Base-by-base conservation (phyloP, 371 early-diverging fungal genomes). In the Dichotomocladium elegans region DNA sequence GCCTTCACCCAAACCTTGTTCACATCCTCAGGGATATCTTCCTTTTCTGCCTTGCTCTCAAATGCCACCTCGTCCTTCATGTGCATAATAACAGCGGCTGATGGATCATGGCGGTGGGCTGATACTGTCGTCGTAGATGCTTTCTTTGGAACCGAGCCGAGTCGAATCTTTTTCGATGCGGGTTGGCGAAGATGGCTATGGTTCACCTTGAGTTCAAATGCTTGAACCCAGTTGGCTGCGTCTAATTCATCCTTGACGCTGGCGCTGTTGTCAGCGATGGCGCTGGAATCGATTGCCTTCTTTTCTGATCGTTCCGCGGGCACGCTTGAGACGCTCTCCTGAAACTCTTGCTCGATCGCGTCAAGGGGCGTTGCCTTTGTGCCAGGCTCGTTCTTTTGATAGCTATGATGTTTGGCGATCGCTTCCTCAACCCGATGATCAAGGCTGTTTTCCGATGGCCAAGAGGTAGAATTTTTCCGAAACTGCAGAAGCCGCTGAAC, bases 181-280 rank as follows among this genome's bases (percentile, higher is more conserved):
- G 46, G 17, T 37, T 37, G 37, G 26, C 56, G 47, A 12, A 43
- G 25, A 24, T 46, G 47, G 31, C 53, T 41, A 0, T 59, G 42
- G 26, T 33, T 28, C 6, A 53, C 46, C 29, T 59, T 59, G 25
- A 53, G 42, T n/a, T 59, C 59, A 44, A 59, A 59, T n/a, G 59
- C 53, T 47, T 59, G 49, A 11, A 53, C 48, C 59, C 59, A 59
- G 9, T 41, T 40, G 27, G 24, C 42, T 3, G 52, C 52, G 26
- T 41, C 52, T 14, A 51, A 8, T 28, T 53, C 37, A 15, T 44
- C 25, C 14, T 50, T 24, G 11, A 43, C 27, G 34, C 35, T 35
- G 24, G 29, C 9, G 35, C 11, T 11, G 19, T 48, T 34, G 11
- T 19, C 22, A n/a, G n/a, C n/a, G n/a, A n/a, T n/a, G n/a, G n/a